Evolutionary conservation across 2,329 filamentous ascomycete species (phyloP), one percentile per base, ranked within the genome.

Genomic region (Trichoderma sp.): DNA sequence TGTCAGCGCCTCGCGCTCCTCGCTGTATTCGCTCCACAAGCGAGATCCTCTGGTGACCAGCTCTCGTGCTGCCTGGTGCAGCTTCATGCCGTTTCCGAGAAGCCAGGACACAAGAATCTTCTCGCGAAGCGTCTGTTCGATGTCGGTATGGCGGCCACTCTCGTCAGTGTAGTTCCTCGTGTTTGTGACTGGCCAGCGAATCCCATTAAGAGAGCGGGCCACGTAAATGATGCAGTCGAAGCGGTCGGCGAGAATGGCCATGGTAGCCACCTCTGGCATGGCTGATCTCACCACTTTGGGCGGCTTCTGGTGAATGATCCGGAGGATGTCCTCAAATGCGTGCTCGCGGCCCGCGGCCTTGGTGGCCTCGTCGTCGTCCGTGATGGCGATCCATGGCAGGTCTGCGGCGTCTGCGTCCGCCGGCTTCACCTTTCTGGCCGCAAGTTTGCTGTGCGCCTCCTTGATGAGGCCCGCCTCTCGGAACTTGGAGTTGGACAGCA

Each of bases 241-340:
- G 53, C 90, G 86, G 76, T 93, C 91, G 10, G 90, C 90, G 67
- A 92, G 84, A 61, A 92, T 84, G 48, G 89, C 87, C 48, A 93
- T 80, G 2, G 89, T 90, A 15, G 88, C 86, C 12, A 91, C 81
- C 71, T 90, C 90, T 7, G 85, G 79, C 70, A 92, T 83, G 17
- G 84, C 85, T 22, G 84, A 81, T 27, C 71, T 71, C 5, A 73
- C 64, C 2, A 80, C 77, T 59, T 79, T 80, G n/a, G 76, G 76
- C n/a, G 75, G 78, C 42, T 79, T 79, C 25, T 83, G 83, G 74
- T 93, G 91, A 19, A 92, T 79, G 19, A 91, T 86, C 19, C 84
- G 81, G 27, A 93, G 79, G 72, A 93, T 86, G 74, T 92, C 91
- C 58, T 84, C 84, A 71, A 91, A 87, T n/a, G 87, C 82, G 7